Percentiles rank a stretch among this genome's conserved stretches.
phyloP scores from a whole-genome alignment of 441 rosid genomes.

The Raphanus hybrid region DNA sequence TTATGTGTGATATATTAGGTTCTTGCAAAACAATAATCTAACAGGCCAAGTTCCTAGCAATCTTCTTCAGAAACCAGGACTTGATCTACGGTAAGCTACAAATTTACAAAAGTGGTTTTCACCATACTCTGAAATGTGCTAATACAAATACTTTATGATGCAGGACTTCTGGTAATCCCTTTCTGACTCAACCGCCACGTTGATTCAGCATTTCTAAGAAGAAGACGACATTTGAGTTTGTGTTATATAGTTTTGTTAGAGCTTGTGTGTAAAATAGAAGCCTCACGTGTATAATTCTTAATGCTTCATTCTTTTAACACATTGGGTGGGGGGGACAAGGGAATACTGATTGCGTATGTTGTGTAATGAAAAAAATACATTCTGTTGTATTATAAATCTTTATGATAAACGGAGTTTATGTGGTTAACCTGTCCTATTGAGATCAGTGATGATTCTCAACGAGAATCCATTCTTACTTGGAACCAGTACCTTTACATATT shows the following conservation, averaged over 20 bases:
- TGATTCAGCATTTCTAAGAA: conserved; percentile 32
- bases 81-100: conserved; percentile 57
- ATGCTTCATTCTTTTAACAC: conserved; percentile 21
- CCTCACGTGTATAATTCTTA: too few species aligned
- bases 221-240: background rate
- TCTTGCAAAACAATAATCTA: conserved; percentile 81
- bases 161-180: conserved; percentile 70
- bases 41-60: conserved; percentile 67
- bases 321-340: background rate
- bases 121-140: conserved; percentile 12
- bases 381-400: conserved; percentile 22
- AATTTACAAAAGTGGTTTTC: background rate
- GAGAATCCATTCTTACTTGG: background rate
- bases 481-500: background rate
- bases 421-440: background rate
- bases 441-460: too few species aligned
- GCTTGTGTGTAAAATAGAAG: too few species aligned
- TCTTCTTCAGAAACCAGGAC: conserved; percentile 58
- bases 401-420: conserved; percentile 15
- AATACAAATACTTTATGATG: conserved; percentile 32
- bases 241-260: too few species aligned
- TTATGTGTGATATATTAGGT: conserved; percentile 50
- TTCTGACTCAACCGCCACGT: conserved; percentile 51
- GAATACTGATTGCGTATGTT: conserved; percentile 29
- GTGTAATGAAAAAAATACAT: conserved; percentile 29